These are phyloP conservation scores for Saraca asoca DNA, from an alignment of 331 rosid species.

Conservation along the genomic window DNA sequence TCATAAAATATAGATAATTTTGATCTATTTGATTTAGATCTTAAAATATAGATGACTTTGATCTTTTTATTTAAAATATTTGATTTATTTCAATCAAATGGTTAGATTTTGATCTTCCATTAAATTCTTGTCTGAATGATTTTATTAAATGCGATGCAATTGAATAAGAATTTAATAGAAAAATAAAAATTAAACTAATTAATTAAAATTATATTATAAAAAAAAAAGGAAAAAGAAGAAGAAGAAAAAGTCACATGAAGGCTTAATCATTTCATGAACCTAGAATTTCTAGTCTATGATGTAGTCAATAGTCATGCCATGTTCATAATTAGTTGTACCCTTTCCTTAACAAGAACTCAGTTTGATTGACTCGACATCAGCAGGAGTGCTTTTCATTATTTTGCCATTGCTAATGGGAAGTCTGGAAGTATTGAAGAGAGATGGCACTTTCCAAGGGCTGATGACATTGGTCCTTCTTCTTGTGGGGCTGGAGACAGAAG, in stretches of 20 bases:
- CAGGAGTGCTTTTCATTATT: constrained; percentile 6
- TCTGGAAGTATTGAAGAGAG: constrained; percentile 39
- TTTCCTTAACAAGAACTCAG: constrained; percentile 27
- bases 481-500: constrained; percentile 45
- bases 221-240: constrained; percentile 5
- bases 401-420: constrained; percentile 21
- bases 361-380: constrained; percentile 5
- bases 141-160: too few species aligned
- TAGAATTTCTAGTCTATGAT: constrained; percentile 23
- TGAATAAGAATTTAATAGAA: too few species aligned
- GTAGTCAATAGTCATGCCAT: neutral
- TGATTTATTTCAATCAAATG: too few species aligned
- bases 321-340: constrained; percentile 9
- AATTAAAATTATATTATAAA: too few species aligned
- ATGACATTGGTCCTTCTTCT: constrained; percentile 44
- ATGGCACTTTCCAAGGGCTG: constrained; percentile 47
- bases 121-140: too few species aligned
- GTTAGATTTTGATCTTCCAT: too few species aligned
- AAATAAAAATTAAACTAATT: too few species aligned
- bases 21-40: too few species aligned
- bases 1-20: too few species aligned
- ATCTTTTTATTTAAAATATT: too few species aligned
- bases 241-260: neutral
- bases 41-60: too few species aligned
- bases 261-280: neutral